Conservation (phyloP, 2,329 filamentous ascomycete genomes). For the Arthroderma sp. region DNA sequence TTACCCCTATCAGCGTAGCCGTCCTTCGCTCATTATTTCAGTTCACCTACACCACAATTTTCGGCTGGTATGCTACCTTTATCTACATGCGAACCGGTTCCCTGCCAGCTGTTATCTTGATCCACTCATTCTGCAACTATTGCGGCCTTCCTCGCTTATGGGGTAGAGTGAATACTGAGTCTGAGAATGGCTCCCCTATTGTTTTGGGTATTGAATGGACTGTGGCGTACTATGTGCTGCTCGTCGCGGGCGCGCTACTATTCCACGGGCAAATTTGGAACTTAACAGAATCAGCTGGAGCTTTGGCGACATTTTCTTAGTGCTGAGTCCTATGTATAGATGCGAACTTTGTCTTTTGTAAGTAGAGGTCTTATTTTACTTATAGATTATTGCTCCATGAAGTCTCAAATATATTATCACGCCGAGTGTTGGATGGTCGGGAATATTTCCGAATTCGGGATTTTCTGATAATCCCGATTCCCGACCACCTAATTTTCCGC, state of each 20-base stretch:
- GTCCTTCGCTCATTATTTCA: slow-evolving; percentile 66
- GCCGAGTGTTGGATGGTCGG: too few relatives aligned
- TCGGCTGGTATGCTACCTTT: slow-evolving; percentile 88
- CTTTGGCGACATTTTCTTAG: slow-evolving; percentile 21
- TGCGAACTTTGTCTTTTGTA: not conserved
- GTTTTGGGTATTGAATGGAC: slow-evolving; percentile 49
- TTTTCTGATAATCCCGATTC: too few relatives aligned
- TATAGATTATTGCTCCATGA: too few relatives aligned
- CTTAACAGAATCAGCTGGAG: slow-evolving; percentile 46
- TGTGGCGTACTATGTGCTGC: slow-evolving; percentile 61
- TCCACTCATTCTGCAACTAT: slow-evolving; percentile 84
- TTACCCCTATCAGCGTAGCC: slow-evolving; percentile 49
- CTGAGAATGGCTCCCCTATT: slow-evolving; percentile 15
- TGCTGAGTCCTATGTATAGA: not conserved
- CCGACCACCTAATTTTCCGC: too few relatives aligned
- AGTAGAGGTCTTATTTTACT: not conserved
- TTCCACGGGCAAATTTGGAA: slow-evolving; percentile 62
- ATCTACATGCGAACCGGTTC: slow-evolving; percentile 76
- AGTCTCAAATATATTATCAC: too few relatives aligned
- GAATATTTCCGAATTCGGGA: too few relatives aligned
- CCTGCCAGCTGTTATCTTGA: slow-evolving; percentile 57
- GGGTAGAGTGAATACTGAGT: slow-evolving; percentile 53
- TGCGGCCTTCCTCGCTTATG: slow-evolving; percentile 79
- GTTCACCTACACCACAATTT: slow-evolving; percentile 79
- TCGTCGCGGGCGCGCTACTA: slow-evolving; percentile 55